phyloP scores from a whole-genome alignment of 805 yeast genomes.

The Cyberlindnera galapagoensis region DNA sequence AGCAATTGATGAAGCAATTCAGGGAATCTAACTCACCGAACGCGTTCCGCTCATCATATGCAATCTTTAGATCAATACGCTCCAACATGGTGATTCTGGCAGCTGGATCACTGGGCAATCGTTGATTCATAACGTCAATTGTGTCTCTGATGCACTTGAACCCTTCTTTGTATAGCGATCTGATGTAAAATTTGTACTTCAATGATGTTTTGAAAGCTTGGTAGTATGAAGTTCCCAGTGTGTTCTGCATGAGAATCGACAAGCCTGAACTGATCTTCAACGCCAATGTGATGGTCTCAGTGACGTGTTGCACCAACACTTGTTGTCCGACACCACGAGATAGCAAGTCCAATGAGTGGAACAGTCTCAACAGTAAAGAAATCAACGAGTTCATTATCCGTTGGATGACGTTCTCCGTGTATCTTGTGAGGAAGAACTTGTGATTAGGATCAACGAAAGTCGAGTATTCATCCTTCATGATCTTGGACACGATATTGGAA shows the following conservation, averaged over 20 bases:
- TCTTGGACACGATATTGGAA: slow-evolving; percentile 13
- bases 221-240: slow-evolving; percentile 19
- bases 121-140: slow-evolving; percentile 14
- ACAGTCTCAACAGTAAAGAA: slow-evolving; percentile 13
- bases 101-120: slow-evolving; percentile 15
- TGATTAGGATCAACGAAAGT: slow-evolving; percentile 14
- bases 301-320: background rate
- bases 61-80: slow-evolving; percentile 10
- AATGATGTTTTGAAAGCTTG: slow-evolving; percentile 21
- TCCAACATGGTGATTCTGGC: slow-evolving; percentile 11
- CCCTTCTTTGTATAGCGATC: slow-evolving; percentile 20
- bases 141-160: slow-evolving; percentile 22
- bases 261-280: slow-evolving; percentile 15
- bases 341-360: slow-evolving; percentile 18
- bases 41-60: slow-evolving; percentile 11
- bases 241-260: slow-evolving; percentile 16
- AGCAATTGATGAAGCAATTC: slow-evolving; percentile 13
- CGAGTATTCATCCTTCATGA: slow-evolving; percentile 9
- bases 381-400: slow-evolving; percentile 14
- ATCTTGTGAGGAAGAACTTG: slow-evolving; percentile 13
- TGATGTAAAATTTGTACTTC: slow-evolving; percentile 17
- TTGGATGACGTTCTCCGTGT: slow-evolving; percentile 15
- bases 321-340: slow-evolving; percentile 11
- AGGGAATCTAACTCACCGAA: slow-evolving; percentile 16
- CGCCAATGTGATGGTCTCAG: slow-evolving; percentile 1